A percentile compares a stretch with the other conserved stretches of the same genome.
Evolutionary conservation across 129 eudicot species (phyloP).

Genomic region (Pittosporum tobira): DNA sequence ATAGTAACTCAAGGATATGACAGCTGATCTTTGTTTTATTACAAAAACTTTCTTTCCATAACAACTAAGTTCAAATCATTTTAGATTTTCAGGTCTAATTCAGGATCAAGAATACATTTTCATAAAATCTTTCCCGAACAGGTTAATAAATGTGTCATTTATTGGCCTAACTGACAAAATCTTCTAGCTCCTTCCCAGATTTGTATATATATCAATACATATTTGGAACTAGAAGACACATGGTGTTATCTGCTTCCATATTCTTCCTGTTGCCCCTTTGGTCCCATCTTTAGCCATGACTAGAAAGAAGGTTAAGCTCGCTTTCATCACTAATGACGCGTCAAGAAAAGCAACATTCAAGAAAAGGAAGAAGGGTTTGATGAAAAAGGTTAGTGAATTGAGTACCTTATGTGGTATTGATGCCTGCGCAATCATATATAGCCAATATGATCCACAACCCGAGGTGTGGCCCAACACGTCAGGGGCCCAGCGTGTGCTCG

Average conservation of each 20-base stretch:
- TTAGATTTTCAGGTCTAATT: no score
- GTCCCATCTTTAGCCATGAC: slow-evolving; percentile 9
- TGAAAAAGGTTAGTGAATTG: slow-evolving; percentile 13
- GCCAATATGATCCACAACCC: slow-evolving; percentile 6
- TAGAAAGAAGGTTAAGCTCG: slow-evolving; percentile 13
- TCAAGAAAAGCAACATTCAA: slow-evolving; percentile 16
- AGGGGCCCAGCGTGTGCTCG: slow-evolving; percentile 5
- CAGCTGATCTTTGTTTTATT: no score
- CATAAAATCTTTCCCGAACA: no score
- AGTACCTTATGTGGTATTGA: slow-evolving; percentile 22
- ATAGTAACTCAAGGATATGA: no score
- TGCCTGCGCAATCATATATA: slow-evolving; percentile 13
- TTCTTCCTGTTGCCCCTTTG: slow-evolving; percentile 3
- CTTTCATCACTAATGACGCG: slow-evolving; percentile 7
- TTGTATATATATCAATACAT: background rate
- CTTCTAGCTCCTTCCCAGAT: no score
- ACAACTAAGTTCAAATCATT: no score
- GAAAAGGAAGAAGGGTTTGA: slow-evolving; percentile 9
- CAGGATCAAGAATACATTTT: no score
- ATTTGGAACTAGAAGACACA: background rate
- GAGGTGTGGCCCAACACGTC: background rate
- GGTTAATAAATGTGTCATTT: background rate
- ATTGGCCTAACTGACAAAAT: no score
- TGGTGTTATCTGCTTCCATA: slow-evolving; percentile 3
- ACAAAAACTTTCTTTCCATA: no score